Conservation (phyloP, 1,284 basidiomycete species). For the Trichosporon inkin region DNA sequence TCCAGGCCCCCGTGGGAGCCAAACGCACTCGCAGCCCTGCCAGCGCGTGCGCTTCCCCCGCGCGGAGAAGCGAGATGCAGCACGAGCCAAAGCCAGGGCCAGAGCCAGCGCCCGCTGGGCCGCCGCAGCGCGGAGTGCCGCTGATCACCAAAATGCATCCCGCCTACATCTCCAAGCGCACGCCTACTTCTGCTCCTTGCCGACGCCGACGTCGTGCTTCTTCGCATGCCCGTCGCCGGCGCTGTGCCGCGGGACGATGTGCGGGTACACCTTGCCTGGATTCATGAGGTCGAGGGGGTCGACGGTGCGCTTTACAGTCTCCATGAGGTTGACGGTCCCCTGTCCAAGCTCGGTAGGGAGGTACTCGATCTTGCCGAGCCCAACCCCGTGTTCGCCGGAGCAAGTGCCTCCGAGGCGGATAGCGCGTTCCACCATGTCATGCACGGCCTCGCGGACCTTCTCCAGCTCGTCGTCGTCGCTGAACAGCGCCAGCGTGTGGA, state of each 20-base stretch:
- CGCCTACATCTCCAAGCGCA: too few species aligned
- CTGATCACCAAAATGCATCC: too few species aligned
- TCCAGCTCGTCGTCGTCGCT: conserved; percentile 42
- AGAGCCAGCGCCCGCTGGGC: too few species aligned
- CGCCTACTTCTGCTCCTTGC: too few species aligned
- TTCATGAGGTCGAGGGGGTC: conserved; percentile 75
- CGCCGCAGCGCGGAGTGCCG: too few species aligned
- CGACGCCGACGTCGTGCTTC: neutral
- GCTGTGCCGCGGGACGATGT: conserved; percentile 33
- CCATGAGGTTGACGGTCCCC: conserved; percentile 74
- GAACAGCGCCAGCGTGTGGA: conserved; percentile 41
- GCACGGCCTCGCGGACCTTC: conserved; percentile 50
- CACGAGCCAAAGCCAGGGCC: too few species aligned
- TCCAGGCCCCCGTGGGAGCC: too few species aligned
- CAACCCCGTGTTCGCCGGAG: conserved; percentile 78
- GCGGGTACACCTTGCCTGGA: conserved; percentile 62
- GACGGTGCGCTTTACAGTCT: conserved; percentile 63
- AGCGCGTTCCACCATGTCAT: conserved; percentile 53
- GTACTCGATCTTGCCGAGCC: conserved; percentile 64
- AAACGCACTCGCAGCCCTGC: too few species aligned
- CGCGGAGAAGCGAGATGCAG: too few species aligned
- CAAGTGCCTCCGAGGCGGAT: conserved; percentile 54
- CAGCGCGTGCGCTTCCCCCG: too few species aligned
- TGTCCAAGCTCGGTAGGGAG: conserved; percentile 69
- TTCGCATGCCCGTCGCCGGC: neutral